Evolutionary conservation across 441 rosid genomes (phyloP).

Genomic region (Manihot esculenta): DNA sequence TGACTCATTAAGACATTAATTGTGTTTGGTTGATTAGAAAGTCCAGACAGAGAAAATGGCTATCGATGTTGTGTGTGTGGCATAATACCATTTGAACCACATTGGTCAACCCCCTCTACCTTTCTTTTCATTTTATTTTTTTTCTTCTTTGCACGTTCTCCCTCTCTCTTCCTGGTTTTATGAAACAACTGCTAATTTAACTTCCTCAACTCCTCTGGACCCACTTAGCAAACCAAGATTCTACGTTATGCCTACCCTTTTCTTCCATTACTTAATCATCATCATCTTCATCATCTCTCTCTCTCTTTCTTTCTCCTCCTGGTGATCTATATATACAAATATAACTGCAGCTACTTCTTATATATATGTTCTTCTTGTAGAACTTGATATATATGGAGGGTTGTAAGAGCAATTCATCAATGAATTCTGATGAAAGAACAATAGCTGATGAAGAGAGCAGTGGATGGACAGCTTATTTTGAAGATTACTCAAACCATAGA

Average conservation of each 20-base stretch:
- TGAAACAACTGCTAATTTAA: conserved; percentile 45
- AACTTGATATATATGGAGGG: conserved; percentile 25
- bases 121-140: not conserved
- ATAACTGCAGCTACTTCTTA: too few species aligned
- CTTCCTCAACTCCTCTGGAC: conserved; percentile 41
- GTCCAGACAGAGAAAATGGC: conserved; percentile 29
- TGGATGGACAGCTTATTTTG: conserved; percentile 83
- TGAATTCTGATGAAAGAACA: not conserved
- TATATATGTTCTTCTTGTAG: not conserved
- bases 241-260: conserved; percentile 28
- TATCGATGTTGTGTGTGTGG: conserved; percentile 4
- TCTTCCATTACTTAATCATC: not conserved
- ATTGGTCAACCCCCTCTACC: conserved; percentile 37
- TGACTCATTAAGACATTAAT: conserved; percentile 23
- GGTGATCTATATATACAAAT: not conserved
- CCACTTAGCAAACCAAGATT: conserved; percentile 38
- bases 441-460: conserved; percentile 51
- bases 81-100: conserved; percentile 23
- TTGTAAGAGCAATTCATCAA: conserved; percentile 24
- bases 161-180: conserved; percentile 18
- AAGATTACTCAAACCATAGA: conserved; percentile 48
- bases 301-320: not conserved
- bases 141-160: conserved; percentile 12
- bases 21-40: conserved; percentile 25
- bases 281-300: conserved; percentile 17